Base-by-base conservation (phyloP, 1,284 basidiomycete genomes). In the Cutaneotrichosporon sp. region DNA sequence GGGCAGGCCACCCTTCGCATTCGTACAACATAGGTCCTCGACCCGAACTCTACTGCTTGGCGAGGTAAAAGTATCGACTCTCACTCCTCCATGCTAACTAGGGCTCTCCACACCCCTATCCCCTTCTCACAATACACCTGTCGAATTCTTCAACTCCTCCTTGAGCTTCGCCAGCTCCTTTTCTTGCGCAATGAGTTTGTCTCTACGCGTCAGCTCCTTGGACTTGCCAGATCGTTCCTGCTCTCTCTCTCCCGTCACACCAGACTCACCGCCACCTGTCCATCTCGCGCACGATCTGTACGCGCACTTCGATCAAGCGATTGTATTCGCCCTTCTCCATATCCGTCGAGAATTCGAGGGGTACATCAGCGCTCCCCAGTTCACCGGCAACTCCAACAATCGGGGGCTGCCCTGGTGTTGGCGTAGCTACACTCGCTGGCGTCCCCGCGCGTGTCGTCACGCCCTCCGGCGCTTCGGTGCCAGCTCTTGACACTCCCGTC, bases 261-360 rank as follows among this genome's bases (percentile, higher is more conserved):
- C n/a, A n/a, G 3, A 66, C 71, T 60, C 52, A 75, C 72, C 72
- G 64, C 74, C 73, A 75, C 43, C 60, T 58, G 54, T 75, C 74
- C 68, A 71, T 75, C 64, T 76, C 67, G 41, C 69, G 64, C 9
- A 76, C 68, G 27, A 94, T 80, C 24, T 80, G 76, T 62, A 85
- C 84, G 43, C 84, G 78, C 4, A 88, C 91, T 47, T 82, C 81
- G 49, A 93, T 89, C 46, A 97, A 71, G 47, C 87, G 76, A 32
- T 88, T 86, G 3, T 80, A 80, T 70, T 97, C 94, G 51, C 87
- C 88, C 68, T 81, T 86, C 75, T 87, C 89, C 87, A 92, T 92
- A 59, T 81, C 80, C 49, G 76, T 75, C 44, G 80, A 86, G 66
- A 89, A 97, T 78, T 94, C 91, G 2, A 89, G 84, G 26, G 72